Conservation (phyloP, 129 eudicot species). For the Tagetes patula region DNA sequence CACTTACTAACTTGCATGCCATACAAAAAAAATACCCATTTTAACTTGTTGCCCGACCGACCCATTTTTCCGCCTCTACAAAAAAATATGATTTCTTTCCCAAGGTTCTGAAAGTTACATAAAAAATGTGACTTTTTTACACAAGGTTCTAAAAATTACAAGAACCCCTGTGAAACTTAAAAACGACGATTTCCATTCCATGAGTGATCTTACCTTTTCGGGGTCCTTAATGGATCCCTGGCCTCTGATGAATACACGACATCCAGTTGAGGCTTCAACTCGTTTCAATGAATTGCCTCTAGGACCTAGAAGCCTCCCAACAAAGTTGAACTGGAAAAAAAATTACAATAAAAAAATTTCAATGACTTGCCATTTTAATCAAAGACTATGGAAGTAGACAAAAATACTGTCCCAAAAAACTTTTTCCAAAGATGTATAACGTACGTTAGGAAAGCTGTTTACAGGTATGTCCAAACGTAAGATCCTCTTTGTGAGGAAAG, state of each 20-base stretch:
- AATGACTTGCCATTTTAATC: not conserved
- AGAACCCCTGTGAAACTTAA: too few relatives aligned
- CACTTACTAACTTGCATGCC: too few relatives aligned
- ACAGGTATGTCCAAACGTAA: conserved; percentile 84
- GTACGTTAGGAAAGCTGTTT: conserved; percentile 76
- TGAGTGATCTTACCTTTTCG: conserved; percentile 56
- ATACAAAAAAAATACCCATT: too few relatives aligned
- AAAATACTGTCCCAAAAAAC: not conserved
- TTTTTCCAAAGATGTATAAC: conserved; percentile 8
- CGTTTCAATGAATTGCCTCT: conserved; percentile 93
- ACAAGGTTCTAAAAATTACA: too few relatives aligned
- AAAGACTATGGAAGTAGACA: conserved; percentile 17
- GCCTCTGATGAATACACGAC: conserved; percentile 92
- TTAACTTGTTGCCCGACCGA: too few relatives aligned
- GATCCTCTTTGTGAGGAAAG: conserved; percentile 58
- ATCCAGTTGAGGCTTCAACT: conserved; percentile 89
- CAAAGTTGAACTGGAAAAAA: conserved; percentile 68
- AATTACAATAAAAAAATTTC: not conserved
- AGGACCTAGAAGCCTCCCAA: conserved; percentile 91
- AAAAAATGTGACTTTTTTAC: too few relatives aligned
- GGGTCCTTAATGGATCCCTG: conserved; percentile 95
- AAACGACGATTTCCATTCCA: too few relatives aligned
- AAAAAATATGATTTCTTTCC: too few relatives aligned
- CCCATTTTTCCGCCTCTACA: too few relatives aligned
- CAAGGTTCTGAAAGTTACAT: too few relatives aligned